Evolutionary conservation across 2,329 filamentous ascomycete species (phyloP).

Genomic region (Aspergillus novoparasiticus): DNA sequence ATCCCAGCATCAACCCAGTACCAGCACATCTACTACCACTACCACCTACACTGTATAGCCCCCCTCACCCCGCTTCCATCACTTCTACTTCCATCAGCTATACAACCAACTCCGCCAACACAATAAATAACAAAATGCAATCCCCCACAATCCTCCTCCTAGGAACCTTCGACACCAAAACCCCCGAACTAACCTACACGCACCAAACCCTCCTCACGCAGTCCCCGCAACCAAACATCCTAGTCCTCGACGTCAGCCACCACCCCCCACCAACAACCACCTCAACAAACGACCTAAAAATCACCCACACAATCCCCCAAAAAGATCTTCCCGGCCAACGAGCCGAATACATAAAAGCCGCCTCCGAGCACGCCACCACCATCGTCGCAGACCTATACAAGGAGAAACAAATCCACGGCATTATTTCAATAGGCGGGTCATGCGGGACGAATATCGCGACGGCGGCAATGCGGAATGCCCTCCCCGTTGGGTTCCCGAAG

Average conservation of each 20-base stretch:
- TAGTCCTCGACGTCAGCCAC: constrained; percentile 17
- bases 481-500: constrained; percentile 70
- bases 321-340: constrained; percentile 42
- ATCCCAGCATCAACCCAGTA: too few relatives aligned
- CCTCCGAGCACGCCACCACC: constrained; percentile 53
- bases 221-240: constrained; percentile 33
- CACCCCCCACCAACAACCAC: constrained; percentile 43
- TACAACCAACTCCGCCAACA: too few relatives aligned
- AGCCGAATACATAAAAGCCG: constrained; percentile 59
- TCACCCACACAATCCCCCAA: constrained; percentile 40
- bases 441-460: constrained; percentile 64
- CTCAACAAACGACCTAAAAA: constrained; percentile 49
- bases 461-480: constrained; percentile 60
- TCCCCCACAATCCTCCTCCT: constrained; percentile 55
- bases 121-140: neutral
- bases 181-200: constrained; percentile 60
- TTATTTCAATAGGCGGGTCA: constrained; percentile 64
- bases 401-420: constrained; percentile 52
- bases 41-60: too few relatives aligned
- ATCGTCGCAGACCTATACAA: constrained; percentile 46
- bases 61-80: too few relatives aligned
- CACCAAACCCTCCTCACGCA: constrained; percentile 48
- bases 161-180: constrained; percentile 68
- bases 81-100: too few relatives aligned
- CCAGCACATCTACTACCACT: too few relatives aligned